A percentile compares a stretch with the other conserved stretches of the same genome.
Evolutionary conservation across 2,329 filamentous ascomycete species (phyloP).

Genomic region (Niveomyces coronatus): DNA sequence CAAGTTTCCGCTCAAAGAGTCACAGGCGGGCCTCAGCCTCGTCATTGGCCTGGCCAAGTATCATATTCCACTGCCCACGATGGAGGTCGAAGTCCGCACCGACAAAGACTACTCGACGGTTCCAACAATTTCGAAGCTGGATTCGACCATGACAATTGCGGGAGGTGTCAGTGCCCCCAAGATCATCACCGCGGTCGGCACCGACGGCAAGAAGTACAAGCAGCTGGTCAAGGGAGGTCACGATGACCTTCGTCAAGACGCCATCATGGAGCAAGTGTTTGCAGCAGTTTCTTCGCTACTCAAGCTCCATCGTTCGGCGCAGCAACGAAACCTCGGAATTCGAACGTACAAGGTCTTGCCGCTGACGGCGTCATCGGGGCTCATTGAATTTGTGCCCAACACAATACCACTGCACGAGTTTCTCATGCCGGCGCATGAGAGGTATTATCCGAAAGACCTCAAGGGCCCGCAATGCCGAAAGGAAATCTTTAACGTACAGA

Average conservation of each 20-base stretch:
- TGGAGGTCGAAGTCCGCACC: slow-evolving; percentile 66
- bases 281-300: slow-evolving; percentile 87
- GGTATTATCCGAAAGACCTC: slow-evolving; percentile 76
- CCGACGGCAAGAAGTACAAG: slow-evolving; percentile 70
- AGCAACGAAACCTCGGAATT: slow-evolving; percentile 80
- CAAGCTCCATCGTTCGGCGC: slow-evolving; percentile 74
- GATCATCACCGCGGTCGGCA: slow-evolving; percentile 72
- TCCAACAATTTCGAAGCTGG: slow-evolving; percentile 63
- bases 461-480: slow-evolving; percentile 68
- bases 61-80: slow-evolving; percentile 76
- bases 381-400: slow-evolving; percentile 95
- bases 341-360: slow-evolving; percentile 96
- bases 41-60: slow-evolving; percentile 52
- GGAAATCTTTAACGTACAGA: slow-evolving; percentile 64
- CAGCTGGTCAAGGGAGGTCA: slow-evolving; percentile 93
- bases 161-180: slow-evolving; percentile 89
- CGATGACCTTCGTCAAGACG: slow-evolving; percentile 92
- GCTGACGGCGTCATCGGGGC: slow-evolving; percentile 70
- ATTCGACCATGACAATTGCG: slow-evolving; percentile 71
- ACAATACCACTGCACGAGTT: slow-evolving; percentile 89
- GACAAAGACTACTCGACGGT: slow-evolving; percentile 67
- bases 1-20: slow-evolving; percentile 54
- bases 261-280: slow-evolving; percentile 99
- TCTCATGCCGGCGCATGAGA: slow-evolving; percentile 79
- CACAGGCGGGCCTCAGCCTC: slow-evolving; percentile 51